phyloP scores from a whole-genome alignment of 208 protist species.

The Wallacemonas collosoma region DNA sequence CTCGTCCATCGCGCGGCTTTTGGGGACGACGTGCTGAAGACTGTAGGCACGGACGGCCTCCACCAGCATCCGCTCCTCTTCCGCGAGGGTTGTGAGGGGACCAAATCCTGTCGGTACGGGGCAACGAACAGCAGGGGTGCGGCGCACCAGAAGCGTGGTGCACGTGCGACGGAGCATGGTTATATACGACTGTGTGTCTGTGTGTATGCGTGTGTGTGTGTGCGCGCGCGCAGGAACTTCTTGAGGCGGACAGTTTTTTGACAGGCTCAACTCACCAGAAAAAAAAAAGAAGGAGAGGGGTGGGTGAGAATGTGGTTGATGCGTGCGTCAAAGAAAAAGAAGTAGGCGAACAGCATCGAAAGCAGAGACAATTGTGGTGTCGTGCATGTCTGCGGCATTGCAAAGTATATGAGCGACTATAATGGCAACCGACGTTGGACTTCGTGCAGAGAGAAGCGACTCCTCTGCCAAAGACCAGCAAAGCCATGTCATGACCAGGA shows the following conservation, averaged over 20 bases:
- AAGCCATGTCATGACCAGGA: too few relatives aligned
- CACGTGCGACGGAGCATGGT: constrained; percentile 4
- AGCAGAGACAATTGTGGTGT: too few relatives aligned
- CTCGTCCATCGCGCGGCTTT: constrained; percentile 81
- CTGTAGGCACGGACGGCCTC: constrained; percentile 74
- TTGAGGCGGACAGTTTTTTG: too few relatives aligned
- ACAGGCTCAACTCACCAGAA: too few relatives aligned
- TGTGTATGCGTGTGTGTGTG: not conserved
- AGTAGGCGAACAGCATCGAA: not conserved
- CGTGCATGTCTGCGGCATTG: too few relatives aligned
- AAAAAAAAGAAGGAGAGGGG: not conserved
- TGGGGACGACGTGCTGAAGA: constrained; percentile 60
- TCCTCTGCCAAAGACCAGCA: too few relatives aligned
- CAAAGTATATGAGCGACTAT: too few relatives aligned
- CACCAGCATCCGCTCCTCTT: constrained; percentile 75
- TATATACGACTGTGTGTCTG: not conserved
- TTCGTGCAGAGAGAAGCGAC: too few relatives aligned
- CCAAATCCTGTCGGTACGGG: constrained; percentile 1
- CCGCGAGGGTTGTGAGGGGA: constrained; percentile 49
- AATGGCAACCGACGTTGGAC: too few relatives aligned
- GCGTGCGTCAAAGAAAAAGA: not conserved
- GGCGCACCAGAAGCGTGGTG: constrained; percentile 35
- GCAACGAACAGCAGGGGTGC: constrained; percentile 23
- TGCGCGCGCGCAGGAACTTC: too few relatives aligned
- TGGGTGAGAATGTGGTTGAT: not conserved